Conservation (phyloP, 192 early-diverging fungal species). For the Backusella parvicylindrica region DNA sequence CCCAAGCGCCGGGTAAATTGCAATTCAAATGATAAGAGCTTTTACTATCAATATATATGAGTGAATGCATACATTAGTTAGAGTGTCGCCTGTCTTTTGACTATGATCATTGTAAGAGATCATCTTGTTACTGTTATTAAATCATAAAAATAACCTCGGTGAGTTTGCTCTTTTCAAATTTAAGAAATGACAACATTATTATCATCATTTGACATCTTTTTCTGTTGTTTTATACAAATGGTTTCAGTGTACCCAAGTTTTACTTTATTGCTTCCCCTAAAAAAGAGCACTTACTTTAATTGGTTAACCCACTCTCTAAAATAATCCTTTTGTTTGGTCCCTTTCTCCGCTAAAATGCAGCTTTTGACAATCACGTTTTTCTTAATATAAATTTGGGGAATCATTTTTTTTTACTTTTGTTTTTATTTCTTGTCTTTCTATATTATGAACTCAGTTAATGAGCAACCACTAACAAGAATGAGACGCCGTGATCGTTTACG, state of each 20-base stretch:
- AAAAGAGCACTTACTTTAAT: neutral
- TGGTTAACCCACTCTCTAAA: neutral
- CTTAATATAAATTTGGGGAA: neutral
- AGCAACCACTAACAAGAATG: neutral
- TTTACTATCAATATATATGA: no score
- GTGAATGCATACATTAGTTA: no score
- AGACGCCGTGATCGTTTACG: conserved; percentile 15
- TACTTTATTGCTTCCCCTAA: neutral
- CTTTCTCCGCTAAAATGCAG: neutral
- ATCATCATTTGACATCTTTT: neutral
- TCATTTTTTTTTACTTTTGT: neutral
- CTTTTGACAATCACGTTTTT: neutral
- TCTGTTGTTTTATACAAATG: neutral
- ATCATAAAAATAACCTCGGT: no score
- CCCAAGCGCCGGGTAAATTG: no score
- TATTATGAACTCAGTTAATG: neutral
- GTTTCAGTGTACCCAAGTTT: neutral
- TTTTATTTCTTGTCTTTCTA: neutral
- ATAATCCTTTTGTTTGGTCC: no score
- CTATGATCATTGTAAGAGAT: no score
- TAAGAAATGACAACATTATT: no score
- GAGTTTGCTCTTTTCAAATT: no score
- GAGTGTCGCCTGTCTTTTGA: no score
- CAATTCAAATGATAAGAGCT: no score
- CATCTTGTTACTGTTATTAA: neutral